Evolutionary conservation across 2,329 filamentous ascomycete genomes (phyloP), one percentile per base, ranked within the genome.

Genomic region (Ceratocystis papillata): DNA sequence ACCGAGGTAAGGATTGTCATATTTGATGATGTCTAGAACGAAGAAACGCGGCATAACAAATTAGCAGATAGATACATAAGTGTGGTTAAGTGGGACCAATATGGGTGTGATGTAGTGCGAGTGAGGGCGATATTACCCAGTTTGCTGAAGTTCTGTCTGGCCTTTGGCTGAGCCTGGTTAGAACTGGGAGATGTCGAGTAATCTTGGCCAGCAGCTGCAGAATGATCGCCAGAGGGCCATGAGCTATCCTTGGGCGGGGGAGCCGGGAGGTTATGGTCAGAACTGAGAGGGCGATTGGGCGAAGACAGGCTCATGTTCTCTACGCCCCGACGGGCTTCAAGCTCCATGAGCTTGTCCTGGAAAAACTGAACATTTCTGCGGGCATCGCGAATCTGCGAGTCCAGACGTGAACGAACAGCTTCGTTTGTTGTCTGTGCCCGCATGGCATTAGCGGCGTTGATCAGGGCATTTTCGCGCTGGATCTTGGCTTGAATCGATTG

Each of bases 401-500:
- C 93, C 75, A 96, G 86, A 73, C 90, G 86, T 72, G 92, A 92
- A 74, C 91, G 88, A 70, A 97, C 93, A 69, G 86, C 83, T 71
- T 92, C 88, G 77, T 99, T 99, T 79, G 90, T 90, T 72, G 93
- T 96, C 76, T 94, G 92, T 78, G 92, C 88, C 77, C 91, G 88
- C 92, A 99, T 96, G 72, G 89, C 85, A 78, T 90, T 94, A 71
- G 93, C 93, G 73, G 90, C 93, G 76, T 89, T 89, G 81, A 99
- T 94, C 74, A 97, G 86, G 73, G 88, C 89, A 81, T 92, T 93
- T 79, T 99, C 94, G 76, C 93, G 87, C 81, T 96, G 90, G 77
- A 99, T 97, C 87, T 99, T 97, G 80, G 87, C 88, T 79, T 88
- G 86, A 79, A 99, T 91, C 76, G 90, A 88, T 77, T 85, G 85